Evolutionary conservation across 805 yeast species (phyloP), one percentile per base, ranked within the genome.

Genomic region (Zygosaccharomyces pseudorouxii): DNA sequence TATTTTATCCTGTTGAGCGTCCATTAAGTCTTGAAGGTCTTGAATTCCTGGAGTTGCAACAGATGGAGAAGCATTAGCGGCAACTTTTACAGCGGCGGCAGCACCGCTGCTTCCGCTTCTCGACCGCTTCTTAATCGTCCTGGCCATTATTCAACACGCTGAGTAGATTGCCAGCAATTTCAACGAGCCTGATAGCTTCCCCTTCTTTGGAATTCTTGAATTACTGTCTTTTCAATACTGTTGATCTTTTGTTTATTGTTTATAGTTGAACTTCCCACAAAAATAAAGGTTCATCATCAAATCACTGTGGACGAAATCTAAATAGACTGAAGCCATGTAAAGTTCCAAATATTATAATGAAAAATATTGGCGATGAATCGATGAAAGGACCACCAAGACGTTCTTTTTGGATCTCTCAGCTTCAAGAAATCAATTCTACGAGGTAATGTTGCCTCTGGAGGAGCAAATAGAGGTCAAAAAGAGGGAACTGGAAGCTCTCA

Each of bases 11-110:
- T 51, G 53, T 29, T 62, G 64, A 7, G 50, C 30, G 46, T 65
- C 66, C 54, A 64, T 52, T 16, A 64, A 31, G 18, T 60, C 55
- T 40, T 65, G 69, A 19, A 65, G 54, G 31, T 65, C 61, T 38
- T 64, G 67, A 8, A 64, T 55, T 29, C 57, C 61, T 7, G 55
- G 53, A 11, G 52, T 38, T 11, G 39, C 40, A 3, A 19, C 27
- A 12, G 44, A 4, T n/a, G 36, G 8, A 14, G 16, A 14, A 9
- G 14, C 28, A 16, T 19, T 38, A 20, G 35, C 42, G 43, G 42
- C 19, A 29, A 25, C 31, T 19, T 43, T 41, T 28, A 37, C 40
- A 41, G 51, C 38, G 45, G 41, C 42, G 33, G 47, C 23, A 28
- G 45, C n/a, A 10, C 37, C 43, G 25, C 40, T 44, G 37, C 46